Evolutionary conservation across 2,329 filamentous ascomycete species (phyloP).

Genomic region (Ophiobolus disseminans): DNA sequence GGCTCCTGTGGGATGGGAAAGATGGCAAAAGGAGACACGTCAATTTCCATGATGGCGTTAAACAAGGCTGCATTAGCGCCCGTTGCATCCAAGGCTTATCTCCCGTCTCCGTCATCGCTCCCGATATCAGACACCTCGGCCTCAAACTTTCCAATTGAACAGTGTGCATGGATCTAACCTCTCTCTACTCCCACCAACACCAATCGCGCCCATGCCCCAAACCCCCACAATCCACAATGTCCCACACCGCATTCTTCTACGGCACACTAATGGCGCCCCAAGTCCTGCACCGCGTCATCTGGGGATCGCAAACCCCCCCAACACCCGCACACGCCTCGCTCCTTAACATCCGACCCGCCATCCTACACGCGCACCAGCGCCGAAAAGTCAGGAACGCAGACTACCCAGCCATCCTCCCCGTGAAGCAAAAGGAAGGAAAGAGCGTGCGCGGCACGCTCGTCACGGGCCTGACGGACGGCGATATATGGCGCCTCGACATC

Average conservation of each 20-base stretch:
- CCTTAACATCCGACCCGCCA: slow-evolving; percentile 73
- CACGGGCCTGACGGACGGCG: slow-evolving; percentile 77
- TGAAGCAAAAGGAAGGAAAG: slow-evolving; percentile 6
- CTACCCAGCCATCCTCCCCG: slow-evolving; percentile 77
- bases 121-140: no score
- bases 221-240: slow-evolving; percentile 17
- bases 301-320: slow-evolving; percentile 63
- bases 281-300: slow-evolving; percentile 85
- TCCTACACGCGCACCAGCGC: slow-evolving; percentile 77
- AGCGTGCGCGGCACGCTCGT: slow-evolving; percentile 77
- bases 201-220: background rate
- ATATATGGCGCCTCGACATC: slow-evolving; percentile 75
- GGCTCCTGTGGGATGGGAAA: background rate
- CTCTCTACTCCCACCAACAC: slow-evolving; percentile 15
- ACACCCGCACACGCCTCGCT: slow-evolving; percentile 58
- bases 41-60: background rate
- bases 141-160: no score
- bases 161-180: slow-evolving; percentile 16
- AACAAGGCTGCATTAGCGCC: slow-evolving; percentile 35
- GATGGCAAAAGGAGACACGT: background rate
- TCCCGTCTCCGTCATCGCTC: background rate
- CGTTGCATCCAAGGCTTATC: slow-evolving; percentile 26
- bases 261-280: slow-evolving; percentile 82
- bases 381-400: slow-evolving; percentile 72
- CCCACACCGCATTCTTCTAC: slow-evolving; percentile 69